phyloP scores from a whole-genome alignment of 176 grass and related monocot genomes.

The Aechmea fasciata region DNA sequence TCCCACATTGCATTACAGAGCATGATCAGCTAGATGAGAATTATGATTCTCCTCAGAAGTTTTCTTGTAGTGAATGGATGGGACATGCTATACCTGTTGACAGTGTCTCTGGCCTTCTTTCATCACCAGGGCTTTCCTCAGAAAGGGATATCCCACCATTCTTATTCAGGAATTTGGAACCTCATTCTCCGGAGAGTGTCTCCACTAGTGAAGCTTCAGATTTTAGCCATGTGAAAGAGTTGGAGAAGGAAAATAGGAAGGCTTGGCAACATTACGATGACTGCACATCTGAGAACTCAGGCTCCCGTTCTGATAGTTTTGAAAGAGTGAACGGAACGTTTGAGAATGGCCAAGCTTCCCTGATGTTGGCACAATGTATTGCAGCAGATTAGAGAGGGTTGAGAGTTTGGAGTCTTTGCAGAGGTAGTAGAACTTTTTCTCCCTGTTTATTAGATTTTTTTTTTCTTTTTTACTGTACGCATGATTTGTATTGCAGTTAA shows the following conservation, averaged over 20 bases:
- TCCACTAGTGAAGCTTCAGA: constrained; percentile 73
- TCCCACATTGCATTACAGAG: constrained; percentile 49
- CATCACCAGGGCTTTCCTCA: constrained; percentile 49
- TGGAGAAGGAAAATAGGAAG: constrained; percentile 59
- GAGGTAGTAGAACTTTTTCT: constrained; percentile 41
- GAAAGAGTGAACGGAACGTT: constrained; percentile 47
- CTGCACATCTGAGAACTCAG: constrained; percentile 51
- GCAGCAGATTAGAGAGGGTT: constrained; percentile 29
- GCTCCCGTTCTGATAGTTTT: constrained; percentile 65
- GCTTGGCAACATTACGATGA: constrained; percentile 62
- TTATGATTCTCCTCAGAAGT: constrained; percentile 39
- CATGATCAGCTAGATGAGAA: constrained; percentile 29
- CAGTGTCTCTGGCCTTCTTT: constrained; percentile 66
- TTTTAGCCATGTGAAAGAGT: constrained; percentile 59
- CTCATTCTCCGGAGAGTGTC: constrained; percentile 76
- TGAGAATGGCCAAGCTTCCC: constrained; percentile 65
- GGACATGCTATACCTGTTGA: constrained; percentile 72
- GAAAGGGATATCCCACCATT: constrained; percentile 47
- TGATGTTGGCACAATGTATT: constrained; percentile 40
- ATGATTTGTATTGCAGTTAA: neutral
- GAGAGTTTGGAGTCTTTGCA: constrained; percentile 67
- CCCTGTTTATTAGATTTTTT: constrained; percentile 7
- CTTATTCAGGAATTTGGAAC: constrained; percentile 50
- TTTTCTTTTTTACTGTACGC: constrained; percentile 9
- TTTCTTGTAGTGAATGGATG: constrained; percentile 54